Percentiles rank a stretch among this genome's conserved stretches.
Conservation (phyloP, 2,329 filamentous ascomycete species). For the Didymella segeticola region DNA sequence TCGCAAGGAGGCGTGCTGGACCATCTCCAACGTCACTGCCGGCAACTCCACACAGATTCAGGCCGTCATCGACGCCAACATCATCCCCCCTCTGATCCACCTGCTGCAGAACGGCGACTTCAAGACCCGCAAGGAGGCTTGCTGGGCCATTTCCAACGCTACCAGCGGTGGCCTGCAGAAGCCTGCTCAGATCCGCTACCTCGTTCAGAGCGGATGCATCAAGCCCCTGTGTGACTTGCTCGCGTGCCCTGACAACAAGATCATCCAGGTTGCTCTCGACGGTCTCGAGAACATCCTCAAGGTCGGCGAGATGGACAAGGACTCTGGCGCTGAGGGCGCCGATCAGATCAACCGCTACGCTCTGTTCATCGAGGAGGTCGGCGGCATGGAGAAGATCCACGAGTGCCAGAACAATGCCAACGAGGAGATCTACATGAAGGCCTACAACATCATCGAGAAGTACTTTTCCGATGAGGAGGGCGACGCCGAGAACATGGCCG, state of each 20-base stretch:
- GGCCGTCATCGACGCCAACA: conserved; percentile 93
- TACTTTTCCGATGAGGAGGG: conserved; percentile 99
- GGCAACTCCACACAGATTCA: conserved; percentile 98
- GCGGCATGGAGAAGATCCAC: conserved; percentile 99
- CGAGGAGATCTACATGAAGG: conserved; percentile 99
- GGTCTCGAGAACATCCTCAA: conserved; percentile 99
- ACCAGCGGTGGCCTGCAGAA: conserved; percentile 98
- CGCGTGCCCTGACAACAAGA: conserved; percentile 98
- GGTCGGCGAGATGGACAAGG: conserved; percentile 98
- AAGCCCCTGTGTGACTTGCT: conserved; percentile 96
- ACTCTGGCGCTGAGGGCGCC: conserved; percentile 69
- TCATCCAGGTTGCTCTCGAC: conserved; percentile 97
- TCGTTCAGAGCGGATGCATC: conserved; percentile 93
- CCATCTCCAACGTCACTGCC: conserved; percentile 98
- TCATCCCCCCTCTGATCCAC: conserved; percentile 95
- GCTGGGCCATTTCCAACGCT: conserved; percentile 99
- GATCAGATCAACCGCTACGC: conserved; percentile 94
- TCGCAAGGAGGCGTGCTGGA: conserved; percentile 99
- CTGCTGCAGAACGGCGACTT: conserved; percentile 95
- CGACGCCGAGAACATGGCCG: conserved; percentile 75
- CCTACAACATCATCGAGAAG: conserved; percentile 99
- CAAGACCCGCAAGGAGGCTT: conserved; percentile 99
- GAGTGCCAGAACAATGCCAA: conserved; percentile 99
- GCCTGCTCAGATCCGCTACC: conserved; percentile 96
- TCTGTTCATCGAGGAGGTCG: conserved; percentile 97